These are phyloP conservation scores for Calycina herbarum DNA, from an alignment of 2,329 filamentous ascomycete species.

Conservation along the genomic window DNA sequence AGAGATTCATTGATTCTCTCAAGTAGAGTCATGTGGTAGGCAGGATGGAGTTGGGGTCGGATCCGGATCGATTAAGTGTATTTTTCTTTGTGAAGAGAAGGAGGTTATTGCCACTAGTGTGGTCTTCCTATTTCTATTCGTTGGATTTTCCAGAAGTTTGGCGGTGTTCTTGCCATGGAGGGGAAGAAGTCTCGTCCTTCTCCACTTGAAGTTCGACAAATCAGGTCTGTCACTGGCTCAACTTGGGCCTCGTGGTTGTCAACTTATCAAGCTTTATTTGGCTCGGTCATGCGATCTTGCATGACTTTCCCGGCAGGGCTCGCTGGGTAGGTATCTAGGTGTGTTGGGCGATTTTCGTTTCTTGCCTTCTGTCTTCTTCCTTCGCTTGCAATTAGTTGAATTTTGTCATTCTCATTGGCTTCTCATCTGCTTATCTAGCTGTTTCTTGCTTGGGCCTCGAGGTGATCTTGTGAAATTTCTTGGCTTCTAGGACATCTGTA, in stretches of 20 bases:
- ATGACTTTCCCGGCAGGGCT: background rate
- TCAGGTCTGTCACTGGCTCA: background rate
- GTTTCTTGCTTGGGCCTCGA: background rate
- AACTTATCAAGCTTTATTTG: background rate
- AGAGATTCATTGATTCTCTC: background rate
- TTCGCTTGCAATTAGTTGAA: background rate
- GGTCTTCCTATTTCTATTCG: background rate
- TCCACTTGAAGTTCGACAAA: background rate
- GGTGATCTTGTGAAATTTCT: background rate
- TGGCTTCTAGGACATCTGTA: background rate
- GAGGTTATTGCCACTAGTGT: constrained; percentile 1
- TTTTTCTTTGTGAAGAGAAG: constrained; percentile 2
- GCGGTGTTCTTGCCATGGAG: background rate
- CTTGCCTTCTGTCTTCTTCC: background rate
- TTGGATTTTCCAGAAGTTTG: background rate
- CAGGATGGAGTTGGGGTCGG: background rate
- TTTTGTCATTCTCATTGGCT: background rate
- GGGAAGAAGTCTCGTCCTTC: background rate
- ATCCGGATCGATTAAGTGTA: background rate
- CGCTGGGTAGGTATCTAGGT: background rate
- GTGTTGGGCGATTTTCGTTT: background rate
- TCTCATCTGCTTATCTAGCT: background rate
- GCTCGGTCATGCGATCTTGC: constrained; percentile 1
- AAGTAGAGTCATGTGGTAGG: background rate
- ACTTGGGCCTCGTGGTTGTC: background rate